Evolutionary conservation across 306 rosid species (phyloP), one percentile per base, ranked within the genome.

Genomic region (Alnus glutinosa): DNA sequence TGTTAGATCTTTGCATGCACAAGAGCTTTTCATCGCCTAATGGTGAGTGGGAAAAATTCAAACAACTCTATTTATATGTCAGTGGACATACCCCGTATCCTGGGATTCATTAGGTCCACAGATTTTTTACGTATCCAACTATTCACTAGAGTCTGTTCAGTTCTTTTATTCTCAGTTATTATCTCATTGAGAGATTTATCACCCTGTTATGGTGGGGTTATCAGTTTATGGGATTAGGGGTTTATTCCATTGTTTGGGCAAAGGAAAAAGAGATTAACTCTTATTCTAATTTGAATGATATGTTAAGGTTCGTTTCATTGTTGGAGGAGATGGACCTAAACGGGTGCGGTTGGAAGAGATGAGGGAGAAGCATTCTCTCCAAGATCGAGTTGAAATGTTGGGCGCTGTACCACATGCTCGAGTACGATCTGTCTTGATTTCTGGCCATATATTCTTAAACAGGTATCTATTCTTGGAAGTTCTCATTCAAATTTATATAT

Each of bases 261-360:
- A 39, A 14, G 18, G 49, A 46, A 68, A 19, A 68, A 1, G 30
- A n/a, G 51, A 68, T 42, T n/a, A 10, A 23, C 4, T 42, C 10
- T 68, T 42, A 44, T 42, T 42, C 13, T 18, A 39, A 9, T 68
- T 75, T 62, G 75, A 72, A 75, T 70, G 84, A 48, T 85, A 71
- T 54, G 39, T 68, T 82, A 81, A 94, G 97, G 98, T 94, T 71
- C 91, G 92, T 72, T 94, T 94, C 82, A 88, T 94, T 82, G 74
- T 94, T 79, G 95, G 97, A 77, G 97, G 97, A 70, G 97, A 94
- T 86, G 97, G 98, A 77, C 90, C 97, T 50, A 94, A 94, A 87
- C 92, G 97, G 23, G 97, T 94, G 82, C 84, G 97, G 76, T 85
- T 92, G 87, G 98, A 94, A 90, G 97, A 94, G 85, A 92, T 92